Evolutionary conservation across 2,329 filamentous ascomycete species (phyloP), one percentile per base, ranked within the genome.

Genomic region (Microthyrium microscopicum): DNA sequence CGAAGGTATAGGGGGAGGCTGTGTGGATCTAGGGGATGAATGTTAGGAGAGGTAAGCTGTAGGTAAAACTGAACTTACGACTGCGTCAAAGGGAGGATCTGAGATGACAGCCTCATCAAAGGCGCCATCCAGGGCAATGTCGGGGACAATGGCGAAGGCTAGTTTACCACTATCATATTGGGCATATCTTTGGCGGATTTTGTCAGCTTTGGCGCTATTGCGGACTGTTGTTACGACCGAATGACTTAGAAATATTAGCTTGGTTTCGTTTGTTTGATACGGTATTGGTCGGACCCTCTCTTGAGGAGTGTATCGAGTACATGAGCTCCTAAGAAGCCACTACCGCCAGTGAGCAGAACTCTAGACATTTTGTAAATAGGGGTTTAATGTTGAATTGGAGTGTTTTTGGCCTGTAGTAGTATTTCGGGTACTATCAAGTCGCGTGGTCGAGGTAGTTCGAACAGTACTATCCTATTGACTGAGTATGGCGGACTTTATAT

Each of bases 271-370:
- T 7, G 30, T 11, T 7, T n/a, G 19, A 19, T 16, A 25, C 9
- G 22, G 22, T 25, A 13, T 25, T 9, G 13, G 11, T 32, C 47
- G 40, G 43, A 59, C 56, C 60, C 65, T 40, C 56, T 59, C 37
- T 68, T 53, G 27, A 76, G 57, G 20, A 75, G 58, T 15, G 63
- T 53, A 41, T 75, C 68, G 18, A 76, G 56, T 12, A 70, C 64
- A 44, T 76, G 71, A 25, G 70, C 70, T 39, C 71, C 71, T 41
- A 76, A 75, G 52, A 76, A 76, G 55, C 71, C 71, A 41, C 61
- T 68, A 37, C 69, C 71, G 42, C 71, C 66, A 15, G 53, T 56
- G 26, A 57, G 49, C 4, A 57, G 42, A 34, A 57, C 53, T 31
- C 53, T 48, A 24, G 54, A 54, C 53, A 57, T 55, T 34, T 28